These are phyloP conservation scores for Chlamydomonas reinhardtii DNA, from an alignment of 163 green algal species.

Conservation along the genomic window DNA sequence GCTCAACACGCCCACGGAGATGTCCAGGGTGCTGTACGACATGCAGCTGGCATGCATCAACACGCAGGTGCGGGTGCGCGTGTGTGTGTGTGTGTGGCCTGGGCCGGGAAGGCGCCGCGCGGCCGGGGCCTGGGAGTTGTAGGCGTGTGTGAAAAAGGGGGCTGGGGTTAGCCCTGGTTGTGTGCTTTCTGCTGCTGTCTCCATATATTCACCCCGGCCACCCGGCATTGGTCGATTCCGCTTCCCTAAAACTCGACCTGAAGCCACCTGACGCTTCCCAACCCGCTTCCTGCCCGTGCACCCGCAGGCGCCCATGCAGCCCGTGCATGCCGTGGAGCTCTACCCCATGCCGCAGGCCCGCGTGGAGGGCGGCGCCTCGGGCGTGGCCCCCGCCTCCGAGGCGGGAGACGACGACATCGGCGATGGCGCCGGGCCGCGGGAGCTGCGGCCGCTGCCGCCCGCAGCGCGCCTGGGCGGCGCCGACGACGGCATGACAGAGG, in stretches of 20 bases:
- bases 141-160: too few species aligned
- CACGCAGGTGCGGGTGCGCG: neutral
- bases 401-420: neutral
- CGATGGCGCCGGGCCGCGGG: neutral
- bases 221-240: too few species aligned
- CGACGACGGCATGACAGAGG: conserved; percentile 13
- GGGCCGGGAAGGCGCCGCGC: too few species aligned
- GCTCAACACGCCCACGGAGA: conserved; percentile 41
- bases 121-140: too few species aligned
- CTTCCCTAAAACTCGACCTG: too few species aligned
- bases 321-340: conserved; percentile 58
- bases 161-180: too few species aligned
- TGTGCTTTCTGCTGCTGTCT: too few species aligned
- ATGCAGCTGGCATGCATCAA: conserved; percentile 55
- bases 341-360: conserved; percentile 62
- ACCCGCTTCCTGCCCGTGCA: too few species aligned
- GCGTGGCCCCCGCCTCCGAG: neutral
- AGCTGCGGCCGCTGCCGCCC: neutral
- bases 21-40: conserved; percentile 39
- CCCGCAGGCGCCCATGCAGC: conserved; percentile 54
- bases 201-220: too few species aligned
- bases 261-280: too few species aligned
- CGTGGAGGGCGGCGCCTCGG: neutral
- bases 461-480: neutral
- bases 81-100: too few species aligned